A percentile compares a stretch with the other conserved stretches of the same genome.
phyloP scores from a whole-genome alignment of 1,284 basidiomycete genomes.

The Mixia osmundae region DNA sequence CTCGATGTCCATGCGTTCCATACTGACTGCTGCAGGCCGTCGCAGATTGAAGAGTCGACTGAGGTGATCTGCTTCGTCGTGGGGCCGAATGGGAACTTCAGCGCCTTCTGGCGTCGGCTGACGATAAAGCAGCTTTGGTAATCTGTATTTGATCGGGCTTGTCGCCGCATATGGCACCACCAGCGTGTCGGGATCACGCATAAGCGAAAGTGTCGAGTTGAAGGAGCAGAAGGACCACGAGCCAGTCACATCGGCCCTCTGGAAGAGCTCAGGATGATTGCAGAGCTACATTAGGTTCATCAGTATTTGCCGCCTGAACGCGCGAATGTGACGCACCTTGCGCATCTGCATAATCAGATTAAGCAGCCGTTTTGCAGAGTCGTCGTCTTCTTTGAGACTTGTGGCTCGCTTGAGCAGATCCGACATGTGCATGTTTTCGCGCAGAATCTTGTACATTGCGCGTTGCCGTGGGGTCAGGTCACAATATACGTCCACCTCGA shows the following conservation, averaged over 20 bases:
- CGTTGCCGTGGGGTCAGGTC: conserved; percentile 86
- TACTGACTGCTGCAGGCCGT: not conserved
- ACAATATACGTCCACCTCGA: conserved; percentile 88
- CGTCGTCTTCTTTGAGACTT: conserved; percentile 54
- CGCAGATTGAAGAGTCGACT: conserved; percentile 1
- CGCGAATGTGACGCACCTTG: conserved; percentile 34
- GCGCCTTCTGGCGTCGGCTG: conserved; percentile 17
- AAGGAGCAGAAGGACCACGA: conserved; percentile 74
- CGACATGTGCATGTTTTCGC: conserved; percentile 80
- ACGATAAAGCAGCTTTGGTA: conserved; percentile 51
- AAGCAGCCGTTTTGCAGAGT: conserved; percentile 81
- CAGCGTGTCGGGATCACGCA: conserved; percentile 64
- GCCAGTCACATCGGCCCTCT: conserved; percentile 82
- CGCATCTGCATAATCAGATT: conserved; percentile 99
- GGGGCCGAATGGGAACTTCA: not conserved
- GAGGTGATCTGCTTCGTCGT: not conserved
- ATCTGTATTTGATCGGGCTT: conserved; percentile 54
- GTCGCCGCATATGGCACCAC: conserved; percentile 55
- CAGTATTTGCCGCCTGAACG: not conserved
- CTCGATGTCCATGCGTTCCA: conserved; percentile 31
- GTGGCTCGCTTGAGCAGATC: conserved; percentile 85
- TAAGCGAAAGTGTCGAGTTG: conserved; percentile 48
- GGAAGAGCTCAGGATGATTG: conserved; percentile 96
- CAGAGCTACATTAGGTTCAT: conserved; percentile 38
- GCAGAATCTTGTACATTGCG: conserved; percentile 68